A percentile compares a stretch with the other conserved stretches of the same genome.
Conservation (phyloP, 164 flowering plant genomes). For the Euptelea pleiosperma region DNA sequence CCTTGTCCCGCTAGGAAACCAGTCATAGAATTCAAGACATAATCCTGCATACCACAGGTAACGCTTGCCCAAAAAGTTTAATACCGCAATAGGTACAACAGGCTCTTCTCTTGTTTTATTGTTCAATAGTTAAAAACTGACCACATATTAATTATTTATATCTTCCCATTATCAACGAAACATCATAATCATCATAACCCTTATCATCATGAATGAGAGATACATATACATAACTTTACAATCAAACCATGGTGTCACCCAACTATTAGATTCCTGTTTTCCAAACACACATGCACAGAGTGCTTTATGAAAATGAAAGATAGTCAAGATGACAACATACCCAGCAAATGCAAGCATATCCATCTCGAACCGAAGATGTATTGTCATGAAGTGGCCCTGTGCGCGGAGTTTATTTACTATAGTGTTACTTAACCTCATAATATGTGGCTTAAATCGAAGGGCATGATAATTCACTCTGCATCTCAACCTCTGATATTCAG, state of each 20-base stretch:
- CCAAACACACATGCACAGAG: not conserved
- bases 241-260: not conserved
- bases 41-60: too few relatives aligned
- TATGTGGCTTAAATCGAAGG: constrained; percentile 78
- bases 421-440: constrained; percentile 73
- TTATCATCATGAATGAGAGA: not conserved
- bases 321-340: constrained; percentile 38
- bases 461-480: constrained; percentile 99
- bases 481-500: constrained; percentile 92
- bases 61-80: too few relatives aligned
- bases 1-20: too few relatives aligned
- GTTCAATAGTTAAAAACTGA: too few relatives aligned
- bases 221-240: not conserved
- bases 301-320: constrained; percentile 7
- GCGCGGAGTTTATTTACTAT: constrained; percentile 81
- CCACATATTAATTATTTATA: too few relatives aligned
- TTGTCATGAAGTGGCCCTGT: constrained; percentile 96
- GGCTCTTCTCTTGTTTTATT: too few relatives aligned
- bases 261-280: not conserved
- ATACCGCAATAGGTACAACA: too few relatives aligned
- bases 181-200: too few relatives aligned
- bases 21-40: too few relatives aligned
- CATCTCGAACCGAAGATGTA: constrained; percentile 99
- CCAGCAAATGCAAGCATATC: constrained; percentile 99
- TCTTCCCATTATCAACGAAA: too few relatives aligned